Conservation (phyloP, 345 rosid genomes). For the Moricandia arvensis region DNA sequence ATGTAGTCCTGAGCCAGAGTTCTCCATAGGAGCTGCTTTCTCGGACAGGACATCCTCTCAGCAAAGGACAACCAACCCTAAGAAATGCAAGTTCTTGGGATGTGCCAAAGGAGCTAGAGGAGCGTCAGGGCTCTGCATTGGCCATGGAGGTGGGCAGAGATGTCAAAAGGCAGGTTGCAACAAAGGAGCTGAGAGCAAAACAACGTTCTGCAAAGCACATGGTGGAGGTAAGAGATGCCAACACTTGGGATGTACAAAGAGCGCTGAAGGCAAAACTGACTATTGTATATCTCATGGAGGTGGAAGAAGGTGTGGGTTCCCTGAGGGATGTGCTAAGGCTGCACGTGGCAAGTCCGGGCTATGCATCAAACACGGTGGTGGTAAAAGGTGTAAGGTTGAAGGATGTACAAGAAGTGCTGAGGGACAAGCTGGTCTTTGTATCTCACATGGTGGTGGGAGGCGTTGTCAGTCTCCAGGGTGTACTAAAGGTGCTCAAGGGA, state of each 20-base stretch:
- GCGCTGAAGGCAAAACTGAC: conserved; percentile 94
- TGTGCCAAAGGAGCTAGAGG: conserved; percentile 95
- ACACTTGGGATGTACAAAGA: conserved; percentile 91
- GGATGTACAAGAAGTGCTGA: conserved; percentile 90
- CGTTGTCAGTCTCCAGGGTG: conserved; percentile 71
- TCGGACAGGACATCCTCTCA: conserved; percentile 70
- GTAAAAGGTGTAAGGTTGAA: conserved; percentile 82
- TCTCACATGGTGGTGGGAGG: conserved; percentile 95
- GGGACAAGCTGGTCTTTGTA: conserved; percentile 93
- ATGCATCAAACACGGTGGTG: conserved; percentile 95
- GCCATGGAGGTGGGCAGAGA: conserved; percentile 97
- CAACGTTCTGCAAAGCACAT: conserved; percentile 89
- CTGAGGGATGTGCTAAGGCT: conserved; percentile 74
- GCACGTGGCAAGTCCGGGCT: conserved; percentile 95
- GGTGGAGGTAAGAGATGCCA: conserved; percentile 97
- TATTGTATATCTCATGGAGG: conserved; percentile 95
- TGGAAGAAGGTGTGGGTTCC: conserved; percentile 76
- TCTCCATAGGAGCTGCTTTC: conserved; percentile 49
- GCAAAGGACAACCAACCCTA: conserved; percentile 46
- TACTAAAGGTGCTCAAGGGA: conserved; percentile 93
- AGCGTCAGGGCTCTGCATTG: conserved; percentile 88
- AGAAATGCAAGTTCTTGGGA: conserved; percentile 74
- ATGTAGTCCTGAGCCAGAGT: conserved; percentile 48
- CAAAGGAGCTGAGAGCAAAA: conserved; percentile 94
- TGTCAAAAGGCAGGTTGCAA: conserved; percentile 83